Percentiles rank a stretch among this genome's conserved stretches.
Evolutionary conservation across 202 grass and related monocot species (phyloP).

Genomic region (Hordeum pubiflorum): DNA sequence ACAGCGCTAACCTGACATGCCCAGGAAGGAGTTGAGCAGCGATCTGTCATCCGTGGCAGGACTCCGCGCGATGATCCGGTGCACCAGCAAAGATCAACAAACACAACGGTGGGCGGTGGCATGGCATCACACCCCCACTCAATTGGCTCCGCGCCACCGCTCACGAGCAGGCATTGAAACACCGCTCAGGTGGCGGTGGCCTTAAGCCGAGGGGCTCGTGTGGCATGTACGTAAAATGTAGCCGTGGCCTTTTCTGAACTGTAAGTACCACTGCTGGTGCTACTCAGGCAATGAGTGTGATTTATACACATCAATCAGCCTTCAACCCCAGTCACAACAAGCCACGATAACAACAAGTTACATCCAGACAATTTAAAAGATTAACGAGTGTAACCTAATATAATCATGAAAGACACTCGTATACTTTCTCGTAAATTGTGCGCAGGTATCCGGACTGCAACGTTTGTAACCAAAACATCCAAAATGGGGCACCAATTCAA

Average conservation of each 20-base stretch:
- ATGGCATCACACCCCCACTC: not conserved
- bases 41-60: not conserved
- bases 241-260: not conserved
- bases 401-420: not conserved
- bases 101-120: not conserved
- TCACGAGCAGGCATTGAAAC: not conserved
- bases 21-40: not conserved
- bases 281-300: not conserved
- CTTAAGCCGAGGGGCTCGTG: not conserved
- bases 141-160: not conserved
- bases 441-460: not conserved
- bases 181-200: not conserved
- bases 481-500: slow-evolving; percentile 5
- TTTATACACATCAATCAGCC: not conserved
- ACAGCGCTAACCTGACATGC: slow-evolving; percentile 2
- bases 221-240: not conserved
- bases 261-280: not conserved
- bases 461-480: not conserved
- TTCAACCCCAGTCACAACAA: not conserved
- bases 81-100: not conserved
- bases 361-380: no score
- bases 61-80: no score
- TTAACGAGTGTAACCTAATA: no score
- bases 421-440: not conserved
- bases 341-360: no score